Evolutionary conservation across 306 rosid species (phyloP), one percentile per base, ranked within the genome.

Genomic region (Vachellia collinsii): DNA sequence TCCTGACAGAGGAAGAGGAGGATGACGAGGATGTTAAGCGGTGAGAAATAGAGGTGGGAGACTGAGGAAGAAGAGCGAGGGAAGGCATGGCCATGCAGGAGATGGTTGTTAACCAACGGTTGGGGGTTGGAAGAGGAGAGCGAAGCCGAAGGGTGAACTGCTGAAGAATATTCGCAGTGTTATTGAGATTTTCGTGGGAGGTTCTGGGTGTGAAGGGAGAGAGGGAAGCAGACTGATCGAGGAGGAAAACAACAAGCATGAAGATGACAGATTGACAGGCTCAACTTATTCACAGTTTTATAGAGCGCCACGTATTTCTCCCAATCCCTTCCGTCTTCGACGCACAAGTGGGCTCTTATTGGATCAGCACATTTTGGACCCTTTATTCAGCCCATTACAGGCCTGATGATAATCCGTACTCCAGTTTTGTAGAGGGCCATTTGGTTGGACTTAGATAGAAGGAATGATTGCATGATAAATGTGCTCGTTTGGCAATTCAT

Each of bases 61-160:
- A 77, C 41, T 65, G 88, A 70, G 83, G 86, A 51, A 80, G 85
- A 36, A 86, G 81, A 73, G 75, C 83, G 14, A 84, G 70, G 29
- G 90, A 78, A 81, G 91, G 89, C 91, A 89, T 86, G 75, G 78
- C 9, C 14, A 43, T 13, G 36, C 3, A 29, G 20, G n/a, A 41
- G 14, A 34, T 44, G 36, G 8, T 10, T 68, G 11, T 42, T 0
- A 43, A 75, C 12, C 14, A 41, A n/a, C 19, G 20, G 17, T 42
- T 11, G 51, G 13, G 19, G 43, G 25, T 77, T 3, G 65, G n/a
- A 73, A 73, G 43, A 39, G 65, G 53, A 53, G 29, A 23, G 25
- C 4, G 66, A 74, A 71, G 56, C 1, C 20, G 20, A 19, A 17
- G 29, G 19, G 0, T 8, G 2, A 3, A 42, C 34, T 29, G 34